A percentile compares a stretch with the other conserved stretches of the same genome.
Conservation (phyloP, 2,329 filamentous ascomycete species). For the Paecilomyces sp. region DNA sequence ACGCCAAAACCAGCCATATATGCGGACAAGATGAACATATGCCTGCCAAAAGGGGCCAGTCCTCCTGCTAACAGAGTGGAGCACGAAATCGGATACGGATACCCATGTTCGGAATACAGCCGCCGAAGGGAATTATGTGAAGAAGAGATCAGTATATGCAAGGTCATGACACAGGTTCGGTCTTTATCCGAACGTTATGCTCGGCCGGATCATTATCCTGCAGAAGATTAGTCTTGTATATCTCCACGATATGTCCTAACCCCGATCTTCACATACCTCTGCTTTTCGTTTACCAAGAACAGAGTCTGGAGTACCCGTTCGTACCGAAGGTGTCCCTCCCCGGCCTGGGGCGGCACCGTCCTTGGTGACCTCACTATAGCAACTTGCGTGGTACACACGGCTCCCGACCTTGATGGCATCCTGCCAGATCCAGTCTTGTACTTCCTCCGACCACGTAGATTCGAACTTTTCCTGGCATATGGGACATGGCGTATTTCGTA, state of each 20-base stretch:
- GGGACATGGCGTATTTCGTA: constrained; percentile 73
- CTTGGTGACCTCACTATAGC: constrained; percentile 73
- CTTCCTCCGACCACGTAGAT: constrained; percentile 83
- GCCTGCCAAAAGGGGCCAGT: neutral
- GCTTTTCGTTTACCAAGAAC: constrained; percentile 69
- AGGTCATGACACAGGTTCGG: constrained; percentile 24
- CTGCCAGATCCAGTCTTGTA: constrained; percentile 95
- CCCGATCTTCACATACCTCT: constrained; percentile 41
- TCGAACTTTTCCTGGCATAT: constrained; percentile 96
- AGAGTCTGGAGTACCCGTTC: constrained; percentile 53
- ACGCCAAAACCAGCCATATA: neutral
- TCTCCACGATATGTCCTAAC: neutral
- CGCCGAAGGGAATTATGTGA: neutral
- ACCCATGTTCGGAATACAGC: neutral
- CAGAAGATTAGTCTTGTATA: constrained; percentile 6
- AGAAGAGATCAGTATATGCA: constrained; percentile 2
- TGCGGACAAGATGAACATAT: neutral
- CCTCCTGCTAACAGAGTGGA: neutral
- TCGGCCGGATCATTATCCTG: constrained; percentile 28
- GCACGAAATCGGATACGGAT: neutral
- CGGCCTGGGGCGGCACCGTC: constrained; percentile 42
- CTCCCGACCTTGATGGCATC: constrained; percentile 73
- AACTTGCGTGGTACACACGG: constrained; percentile 83
- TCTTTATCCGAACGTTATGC: constrained; percentile 33
- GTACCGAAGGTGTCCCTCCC: constrained; percentile 30